Evolutionary conservation across 768 basidiomycete species (phyloP).

Genomic region (Kwoniella pini): DNA sequence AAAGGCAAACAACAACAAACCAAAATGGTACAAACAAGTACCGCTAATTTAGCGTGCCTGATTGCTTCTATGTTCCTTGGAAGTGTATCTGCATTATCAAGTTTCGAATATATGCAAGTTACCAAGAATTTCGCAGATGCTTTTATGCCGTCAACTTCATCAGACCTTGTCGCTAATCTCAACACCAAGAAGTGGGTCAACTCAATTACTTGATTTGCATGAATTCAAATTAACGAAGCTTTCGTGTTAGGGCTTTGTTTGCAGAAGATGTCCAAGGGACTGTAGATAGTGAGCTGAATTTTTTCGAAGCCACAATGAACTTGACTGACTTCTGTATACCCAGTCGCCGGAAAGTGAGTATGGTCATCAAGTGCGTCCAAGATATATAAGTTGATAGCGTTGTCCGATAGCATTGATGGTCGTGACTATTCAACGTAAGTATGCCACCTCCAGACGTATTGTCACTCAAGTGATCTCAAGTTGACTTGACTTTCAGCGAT

Average conservation of each 20-base stretch:
- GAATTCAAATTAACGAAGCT: neutral
- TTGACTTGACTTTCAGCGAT: conserved; percentile 11
- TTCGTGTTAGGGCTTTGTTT: conserved; percentile 26
- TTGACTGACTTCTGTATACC: neutral
- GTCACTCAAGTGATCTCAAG: neutral
- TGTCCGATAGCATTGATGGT: conserved; percentile 27
- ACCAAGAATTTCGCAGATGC: conserved; percentile 28
- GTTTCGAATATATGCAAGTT: conserved; percentile 16
- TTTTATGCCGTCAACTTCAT: conserved; percentile 10
- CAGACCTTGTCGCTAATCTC: conserved; percentile 11
- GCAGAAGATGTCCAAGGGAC: conserved; percentile 35
- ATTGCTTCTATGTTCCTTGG: neutral
- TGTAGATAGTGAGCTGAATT: conserved; percentile 25
- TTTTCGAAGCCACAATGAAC: neutral
- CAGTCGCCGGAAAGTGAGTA: conserved; percentile 2
- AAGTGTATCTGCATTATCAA: conserved; percentile 8
- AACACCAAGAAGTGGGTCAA: conserved; percentile 17
- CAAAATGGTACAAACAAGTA: conserved; percentile 1
- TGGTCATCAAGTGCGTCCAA: neutral
- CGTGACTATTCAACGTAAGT: conserved; percentile 37
- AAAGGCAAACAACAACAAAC: neutral
- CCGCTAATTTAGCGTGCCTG: neutral
- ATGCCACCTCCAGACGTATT: too few species aligned
- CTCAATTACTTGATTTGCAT: neutral
- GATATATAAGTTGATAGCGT: neutral